A percentile compares a stretch with the other conserved stretches of the same genome.
Conservation (phyloP, 768 basidiomycete species). For the Lyophyllum atratum region DNA sequence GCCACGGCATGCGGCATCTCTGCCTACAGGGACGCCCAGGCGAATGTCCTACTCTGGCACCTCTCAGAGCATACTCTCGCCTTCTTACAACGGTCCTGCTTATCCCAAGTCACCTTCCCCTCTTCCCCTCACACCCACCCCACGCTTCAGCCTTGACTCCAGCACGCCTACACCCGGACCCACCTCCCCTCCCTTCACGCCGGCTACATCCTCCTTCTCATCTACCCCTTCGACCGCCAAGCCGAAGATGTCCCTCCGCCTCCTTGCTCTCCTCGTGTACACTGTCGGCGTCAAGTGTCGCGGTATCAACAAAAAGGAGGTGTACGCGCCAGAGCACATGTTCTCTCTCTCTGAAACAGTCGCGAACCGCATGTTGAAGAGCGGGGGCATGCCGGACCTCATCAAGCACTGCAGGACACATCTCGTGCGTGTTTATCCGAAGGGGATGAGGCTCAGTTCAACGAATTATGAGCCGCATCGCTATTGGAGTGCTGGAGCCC, state of each 20-base stretch:
- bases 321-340: slow-evolving; percentile 84
- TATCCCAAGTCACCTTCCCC: neutral
- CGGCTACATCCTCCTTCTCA: neutral
- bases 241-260: slow-evolving; percentile 71
- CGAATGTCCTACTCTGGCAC: neutral
- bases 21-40: neutral
- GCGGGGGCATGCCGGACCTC: slow-evolving; percentile 36
- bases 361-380: slow-evolving; percentile 76
- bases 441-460: slow-evolving; percentile 78
- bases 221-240: slow-evolving; percentile 38
- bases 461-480: slow-evolving; percentile 91
- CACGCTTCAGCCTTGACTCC: neutral
- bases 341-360: slow-evolving; percentile 91
- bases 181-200: slow-evolving; percentile 3
- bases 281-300: slow-evolving; percentile 95
- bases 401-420: slow-evolving; percentile 91
- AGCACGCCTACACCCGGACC: neutral
- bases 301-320: slow-evolving; percentile 88
- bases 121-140: neutral
- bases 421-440: slow-evolving; percentile 87
- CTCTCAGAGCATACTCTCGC: neutral
- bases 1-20: slow-evolving; percentile 3
- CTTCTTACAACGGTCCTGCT: neutral
- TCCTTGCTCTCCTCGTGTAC: slow-evolving; percentile 86
- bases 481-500: slow-evolving; percentile 89